Evolutionary conservation across 345 rosid species (phyloP).

Genomic region (Citrus australasica): DNA sequence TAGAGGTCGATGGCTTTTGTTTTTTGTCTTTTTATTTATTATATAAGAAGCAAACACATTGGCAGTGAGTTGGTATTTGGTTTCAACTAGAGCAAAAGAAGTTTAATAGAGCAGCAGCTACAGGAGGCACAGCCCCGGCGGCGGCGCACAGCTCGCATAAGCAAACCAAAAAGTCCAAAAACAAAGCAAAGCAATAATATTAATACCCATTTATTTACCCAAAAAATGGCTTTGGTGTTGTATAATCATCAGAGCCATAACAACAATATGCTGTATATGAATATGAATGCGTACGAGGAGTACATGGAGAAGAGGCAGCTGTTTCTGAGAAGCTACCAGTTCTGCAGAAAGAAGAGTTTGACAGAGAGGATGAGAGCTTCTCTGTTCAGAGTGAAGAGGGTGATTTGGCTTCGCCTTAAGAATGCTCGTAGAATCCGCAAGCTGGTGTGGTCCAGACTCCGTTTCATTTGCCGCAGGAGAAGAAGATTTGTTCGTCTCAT

Average conservation of each 20-base stretch:
- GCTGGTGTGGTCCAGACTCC: conserved; percentile 55
- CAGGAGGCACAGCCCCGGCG: neutral
- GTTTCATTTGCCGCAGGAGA: conserved; percentile 35
- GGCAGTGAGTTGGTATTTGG: too few relatives aligned
- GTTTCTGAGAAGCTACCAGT: conserved; percentile 77
- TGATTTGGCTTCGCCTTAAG: conserved; percentile 41
- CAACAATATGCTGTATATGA: too few relatives aligned
- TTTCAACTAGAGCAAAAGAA: too few relatives aligned
- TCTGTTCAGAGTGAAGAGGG: conserved; percentile 47
- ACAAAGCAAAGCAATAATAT: neutral
- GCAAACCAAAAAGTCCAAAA: neutral
- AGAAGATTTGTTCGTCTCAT: conserved; percentile 45
- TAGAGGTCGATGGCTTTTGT: too few relatives aligned
- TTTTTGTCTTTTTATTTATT: too few relatives aligned
- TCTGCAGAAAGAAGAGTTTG: conserved; percentile 56
- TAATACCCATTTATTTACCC: too few relatives aligned
- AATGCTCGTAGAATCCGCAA: conserved; percentile 40
- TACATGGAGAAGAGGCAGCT: conserved; percentile 67
- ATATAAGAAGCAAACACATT: too few relatives aligned
- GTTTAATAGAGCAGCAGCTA: too few relatives aligned
- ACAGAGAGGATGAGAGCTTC: conserved; percentile 48
- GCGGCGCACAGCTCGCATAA: conserved; percentile 19
- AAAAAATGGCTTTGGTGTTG: neutral
- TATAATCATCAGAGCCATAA: neutral
- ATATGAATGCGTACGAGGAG: too few relatives aligned